A percentile compares a stretch with the other conserved stretches of the same genome.
phyloP scores from a whole-genome alignment of 768 basidiomycete species.

The Collybia sordida region DNA sequence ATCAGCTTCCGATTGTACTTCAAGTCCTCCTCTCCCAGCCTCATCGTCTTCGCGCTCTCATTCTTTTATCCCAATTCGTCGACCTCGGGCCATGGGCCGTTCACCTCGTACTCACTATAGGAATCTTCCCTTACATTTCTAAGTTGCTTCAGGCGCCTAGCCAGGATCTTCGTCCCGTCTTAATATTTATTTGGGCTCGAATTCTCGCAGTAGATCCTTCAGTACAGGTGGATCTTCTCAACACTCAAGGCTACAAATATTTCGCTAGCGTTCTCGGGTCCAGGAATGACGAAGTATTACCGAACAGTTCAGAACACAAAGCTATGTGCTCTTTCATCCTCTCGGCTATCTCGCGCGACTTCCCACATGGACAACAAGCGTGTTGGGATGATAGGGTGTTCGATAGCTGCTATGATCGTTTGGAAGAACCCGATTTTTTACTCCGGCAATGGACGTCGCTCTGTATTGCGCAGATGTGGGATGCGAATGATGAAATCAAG shows the following conservation, averaged over 20 bases:
- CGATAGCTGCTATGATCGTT: constrained; percentile 79
- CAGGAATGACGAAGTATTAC: constrained; percentile 71
- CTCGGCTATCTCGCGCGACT: constrained; percentile 86
- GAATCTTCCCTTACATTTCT: constrained; percentile 98
- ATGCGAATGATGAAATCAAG: constrained; percentile 87
- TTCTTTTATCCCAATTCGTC: constrained; percentile 94
- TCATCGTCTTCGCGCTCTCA: constrained; percentile 92
- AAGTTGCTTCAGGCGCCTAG: constrained; percentile 95
- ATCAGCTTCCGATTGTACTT: constrained; percentile 95
- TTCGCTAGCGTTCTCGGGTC: constrained; percentile 77
- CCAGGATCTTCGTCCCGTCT: constrained; percentile 91
- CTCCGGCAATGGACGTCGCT: constrained; percentile 93
- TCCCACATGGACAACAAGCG: constrained; percentile 81
- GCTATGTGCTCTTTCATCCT: constrained; percentile 99
- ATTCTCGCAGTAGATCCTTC: constrained; percentile 95
- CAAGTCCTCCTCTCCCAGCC: constrained; percentile 97
- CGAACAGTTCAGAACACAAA: constrained; percentile 92
- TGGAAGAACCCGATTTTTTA: constrained; percentile 90
- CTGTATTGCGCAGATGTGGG: constrained; percentile 96
- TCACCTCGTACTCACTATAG: constrained; percentile 91
- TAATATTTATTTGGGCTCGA: constrained; percentile 99
- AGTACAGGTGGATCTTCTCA: constrained; percentile 88
- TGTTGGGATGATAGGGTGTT: constrained; percentile 83
- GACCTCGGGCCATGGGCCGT: constrained; percentile 99
- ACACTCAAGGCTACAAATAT: constrained; percentile 81